These are phyloP conservation scores for Podospora anserina DNA, from an alignment of 495 filamentous ascomycete species.

Conservation along the genomic window DNA sequence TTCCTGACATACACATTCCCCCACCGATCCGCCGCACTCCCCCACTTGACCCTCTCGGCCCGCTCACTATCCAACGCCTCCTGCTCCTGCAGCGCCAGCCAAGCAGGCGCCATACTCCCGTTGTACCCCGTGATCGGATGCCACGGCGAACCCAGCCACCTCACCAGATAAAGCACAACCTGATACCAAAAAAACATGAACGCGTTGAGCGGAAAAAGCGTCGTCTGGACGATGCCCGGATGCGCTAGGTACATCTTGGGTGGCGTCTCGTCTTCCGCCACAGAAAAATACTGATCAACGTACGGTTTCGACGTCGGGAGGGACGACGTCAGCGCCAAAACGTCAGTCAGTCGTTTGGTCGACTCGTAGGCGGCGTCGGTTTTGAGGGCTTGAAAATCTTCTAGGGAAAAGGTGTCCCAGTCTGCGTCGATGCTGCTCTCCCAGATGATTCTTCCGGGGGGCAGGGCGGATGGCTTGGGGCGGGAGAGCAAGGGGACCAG, in stretches of 20 bases:
- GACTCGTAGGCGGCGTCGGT: constrained; percentile 69
- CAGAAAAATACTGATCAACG: constrained; percentile 38
- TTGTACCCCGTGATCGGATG: constrained; percentile 70
- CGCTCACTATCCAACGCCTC: constrained; percentile 54
- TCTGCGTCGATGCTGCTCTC: constrained; percentile 72
- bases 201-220: constrained; percentile 66
- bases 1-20: constrained; percentile 61
- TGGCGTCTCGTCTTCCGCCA: background rate
- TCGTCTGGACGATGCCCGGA: constrained; percentile 80
- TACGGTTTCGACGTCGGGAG: constrained; percentile 62
- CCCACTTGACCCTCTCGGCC: constrained; percentile 78
- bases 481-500: constrained; percentile 67
- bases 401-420: constrained; percentile 50
- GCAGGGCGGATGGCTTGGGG: constrained; percentile 29
- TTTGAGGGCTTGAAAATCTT: constrained; percentile 74
- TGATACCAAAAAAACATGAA: constrained; percentile 59
- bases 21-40: constrained; percentile 57
- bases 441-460: constrained; percentile 71
- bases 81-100: constrained; percentile 71
- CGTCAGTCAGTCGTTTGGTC: constrained; percentile 80
- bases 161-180: constrained; percentile 63
- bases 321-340: constrained; percentile 71
- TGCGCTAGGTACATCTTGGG: constrained; percentile 75
- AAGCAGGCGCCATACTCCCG: constrained; percentile 73
- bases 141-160: constrained; percentile 84